These are phyloP conservation scores for Boletus reticulatus DNA, from an alignment of 768 basidiomycete genomes.

Conservation along the genomic window DNA sequence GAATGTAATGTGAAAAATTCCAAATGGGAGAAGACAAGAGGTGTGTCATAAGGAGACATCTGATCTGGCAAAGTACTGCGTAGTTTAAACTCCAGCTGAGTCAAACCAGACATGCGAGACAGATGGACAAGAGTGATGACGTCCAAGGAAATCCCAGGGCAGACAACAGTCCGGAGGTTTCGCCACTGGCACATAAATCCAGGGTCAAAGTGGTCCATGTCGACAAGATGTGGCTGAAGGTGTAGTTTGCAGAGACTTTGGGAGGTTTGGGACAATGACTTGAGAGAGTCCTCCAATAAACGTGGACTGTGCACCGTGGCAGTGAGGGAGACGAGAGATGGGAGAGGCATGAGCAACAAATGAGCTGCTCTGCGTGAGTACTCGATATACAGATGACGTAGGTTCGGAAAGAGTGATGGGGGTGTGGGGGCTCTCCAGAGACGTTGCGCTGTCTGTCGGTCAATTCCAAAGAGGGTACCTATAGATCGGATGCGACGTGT, in stretches of 20 bases:
- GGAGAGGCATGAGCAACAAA: neutral
- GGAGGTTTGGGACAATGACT: neutral
- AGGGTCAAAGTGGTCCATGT: neutral
- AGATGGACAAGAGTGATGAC: neutral
- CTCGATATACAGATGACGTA: neutral
- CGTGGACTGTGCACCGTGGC: fast-evolving
- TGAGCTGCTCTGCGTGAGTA: neutral
- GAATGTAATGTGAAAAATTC: neutral
- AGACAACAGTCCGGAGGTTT: no score
- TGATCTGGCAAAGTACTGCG: neutral
- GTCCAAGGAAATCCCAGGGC: no score
- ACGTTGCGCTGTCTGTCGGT: neutral
- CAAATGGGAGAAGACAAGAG: neutral
- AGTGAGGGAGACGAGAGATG: neutral
- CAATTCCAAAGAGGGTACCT: neutral
- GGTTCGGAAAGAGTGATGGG: neutral
- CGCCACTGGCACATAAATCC: neutral
- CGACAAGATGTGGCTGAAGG: neutral
- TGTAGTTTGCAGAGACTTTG: neutral
- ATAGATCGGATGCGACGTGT: neutral
- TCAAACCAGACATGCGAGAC: neutral
- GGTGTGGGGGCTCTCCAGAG: neutral
- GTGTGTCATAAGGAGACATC: neutral
- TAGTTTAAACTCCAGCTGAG: neutral
- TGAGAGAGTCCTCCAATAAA: neutral